phyloP scores from a whole-genome alignment of 768 basidiomycete genomes.

The Boletus patriciae region DNA sequence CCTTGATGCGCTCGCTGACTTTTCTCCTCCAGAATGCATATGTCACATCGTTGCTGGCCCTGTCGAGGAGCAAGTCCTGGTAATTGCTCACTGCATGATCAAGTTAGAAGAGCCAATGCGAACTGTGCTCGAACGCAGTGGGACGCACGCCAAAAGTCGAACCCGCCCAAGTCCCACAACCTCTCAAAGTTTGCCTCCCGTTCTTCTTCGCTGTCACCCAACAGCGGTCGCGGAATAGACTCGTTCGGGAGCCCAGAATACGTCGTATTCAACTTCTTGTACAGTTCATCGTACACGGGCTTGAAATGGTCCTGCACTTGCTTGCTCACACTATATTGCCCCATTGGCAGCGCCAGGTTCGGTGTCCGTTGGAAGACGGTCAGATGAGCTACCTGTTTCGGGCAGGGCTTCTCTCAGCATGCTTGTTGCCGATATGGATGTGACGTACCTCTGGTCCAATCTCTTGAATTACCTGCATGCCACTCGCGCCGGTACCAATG shows the following conservation, averaged over 20 bases:
- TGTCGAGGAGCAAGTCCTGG: not conserved
- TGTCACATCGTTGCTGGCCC: not conserved
- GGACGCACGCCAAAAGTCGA: conserved; percentile 6
- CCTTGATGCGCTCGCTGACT: conserved; percentile 13
- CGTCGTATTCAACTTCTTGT: conserved; percentile 1
- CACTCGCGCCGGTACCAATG: conserved; percentile 17
- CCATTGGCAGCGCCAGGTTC: conserved; percentile 14
- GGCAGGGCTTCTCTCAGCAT: not conserved
- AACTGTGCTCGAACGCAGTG: no score
- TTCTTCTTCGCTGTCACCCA: conserved; percentile 7
- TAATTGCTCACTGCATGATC: conserved; percentile 5
- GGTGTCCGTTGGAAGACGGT: conserved; percentile 20
- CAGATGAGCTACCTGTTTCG: conserved; percentile 7
- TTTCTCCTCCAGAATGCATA: conserved; percentile 19
- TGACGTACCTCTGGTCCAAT: conserved; percentile 13
- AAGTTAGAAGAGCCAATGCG: not conserved
- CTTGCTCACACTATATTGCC: conserved; percentile 1
- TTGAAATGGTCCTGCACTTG: conserved; percentile 13
- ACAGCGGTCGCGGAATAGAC: not conserved
- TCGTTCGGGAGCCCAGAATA: not conserved
- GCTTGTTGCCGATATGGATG: not conserved
- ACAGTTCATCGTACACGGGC: conserved; percentile 9
- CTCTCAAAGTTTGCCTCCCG: conserved; percentile 11
- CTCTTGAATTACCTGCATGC: conserved; percentile 14
- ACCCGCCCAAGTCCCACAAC: conserved; percentile 3